Evolutionary conservation across 148 eudicot species (phyloP).

Genomic region (Rhododendron henanense): DNA sequence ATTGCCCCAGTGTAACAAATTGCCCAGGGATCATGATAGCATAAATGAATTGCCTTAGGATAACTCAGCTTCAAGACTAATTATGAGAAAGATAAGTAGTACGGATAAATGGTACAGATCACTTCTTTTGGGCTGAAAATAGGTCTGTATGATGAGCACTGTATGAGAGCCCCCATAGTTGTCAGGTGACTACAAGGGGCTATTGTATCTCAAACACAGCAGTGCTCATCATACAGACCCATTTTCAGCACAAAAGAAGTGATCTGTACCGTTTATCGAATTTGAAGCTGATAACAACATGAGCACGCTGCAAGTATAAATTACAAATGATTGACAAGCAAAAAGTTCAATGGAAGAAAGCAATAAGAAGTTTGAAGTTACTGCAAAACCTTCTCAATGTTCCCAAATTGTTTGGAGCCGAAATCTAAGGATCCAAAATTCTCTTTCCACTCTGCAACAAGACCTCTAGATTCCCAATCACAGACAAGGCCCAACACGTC

Average conservation of each 20-base stretch:
- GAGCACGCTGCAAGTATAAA: neutral
- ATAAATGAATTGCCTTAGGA: neutral
- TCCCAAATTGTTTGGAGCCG: constrained; percentile 45
- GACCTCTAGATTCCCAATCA: constrained; percentile 83
- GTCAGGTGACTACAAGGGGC: no score
- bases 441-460: constrained; percentile 83
- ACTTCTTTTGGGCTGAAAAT: no score
- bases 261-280: neutral
- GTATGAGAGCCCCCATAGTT: no score
- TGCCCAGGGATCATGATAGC: neutral
- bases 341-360: neutral
- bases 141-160: no score
- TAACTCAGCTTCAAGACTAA: constrained; percentile 1
- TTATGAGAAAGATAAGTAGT: neutral
- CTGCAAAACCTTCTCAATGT: constrained; percentile 50
- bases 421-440: constrained; percentile 73
- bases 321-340: neutral
- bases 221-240: no score
- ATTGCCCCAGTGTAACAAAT: neutral
- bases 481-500: constrained; percentile 45
- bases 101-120: neutral
- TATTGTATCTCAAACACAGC: no score
- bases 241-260: no score
- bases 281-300: neutral
- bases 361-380: neutral